Evolutionary conservation across 768 basidiomycete genomes (phyloP), one percentile per base, ranked within the genome.

Genomic region (Fibroporia radiculosa): DNA sequence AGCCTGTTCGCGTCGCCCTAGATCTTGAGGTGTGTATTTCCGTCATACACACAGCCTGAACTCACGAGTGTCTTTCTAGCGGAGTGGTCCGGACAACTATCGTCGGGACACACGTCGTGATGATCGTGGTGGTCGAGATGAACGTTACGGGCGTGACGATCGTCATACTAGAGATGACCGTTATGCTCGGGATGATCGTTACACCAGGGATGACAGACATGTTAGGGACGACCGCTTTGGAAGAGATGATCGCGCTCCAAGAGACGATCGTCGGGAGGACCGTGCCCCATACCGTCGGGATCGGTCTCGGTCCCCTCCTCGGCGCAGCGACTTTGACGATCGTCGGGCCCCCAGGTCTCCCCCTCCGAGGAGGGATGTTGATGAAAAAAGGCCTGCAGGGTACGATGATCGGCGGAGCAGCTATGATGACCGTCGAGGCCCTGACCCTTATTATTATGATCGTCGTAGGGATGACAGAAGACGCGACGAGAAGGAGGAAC

Each of bases 381-480:
- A 88, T 72, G 84, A 88, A 68, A 80, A 74, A 77, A 82, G 83
- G 75, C 77, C 84, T 80, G 82, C 84, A 81, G 85, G 84, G 80
- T 86, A 88, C 80, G 87, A 89, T 78, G 83, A 87, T 66, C 81
- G 87, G 66, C 82, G 87, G 67, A 84, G 83, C 60, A 80, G 78
- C 60, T 78, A 72, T 55, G 67, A 80, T 78, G 83, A 85, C 80
- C 81, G 81, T 66, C 83, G 78, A 71, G 80, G 78, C 80, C 75
- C 69, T 64, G 83, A 83, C 80, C 82, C 87, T 75, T 77, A 76
- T 73, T 79, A 83, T 80, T 80, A 82, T 82, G 84, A 87, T 65
- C 84, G 87, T 62, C 82, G 83, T 71, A 84, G 84, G 80, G 84
- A 86, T 61, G 81, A 83, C 64, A 74, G 76, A 67, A 80, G 82